These are phyloP conservation scores for Lactifluus piperatus DNA, from an alignment of 768 basidiomycete genomes.

Conservation along the genomic window DNA sequence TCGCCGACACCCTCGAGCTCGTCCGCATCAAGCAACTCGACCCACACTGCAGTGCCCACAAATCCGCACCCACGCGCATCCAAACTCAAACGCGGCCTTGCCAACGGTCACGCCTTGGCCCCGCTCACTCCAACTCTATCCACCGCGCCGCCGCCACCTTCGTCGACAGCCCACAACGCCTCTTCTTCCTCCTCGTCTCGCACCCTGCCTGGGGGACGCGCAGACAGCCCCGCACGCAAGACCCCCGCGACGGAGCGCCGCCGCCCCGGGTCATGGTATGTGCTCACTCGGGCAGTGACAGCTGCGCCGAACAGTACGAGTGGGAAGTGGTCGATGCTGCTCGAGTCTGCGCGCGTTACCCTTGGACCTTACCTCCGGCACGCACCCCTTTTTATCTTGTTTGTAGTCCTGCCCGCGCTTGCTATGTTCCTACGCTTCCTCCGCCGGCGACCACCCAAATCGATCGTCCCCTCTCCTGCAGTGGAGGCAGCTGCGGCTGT, in stretches of 20 bases:
- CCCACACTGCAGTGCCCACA: conserved; percentile 17
- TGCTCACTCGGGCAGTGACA: neutral
- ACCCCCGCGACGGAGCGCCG: neutral
- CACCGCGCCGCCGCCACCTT: neutral
- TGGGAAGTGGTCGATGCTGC: neutral
- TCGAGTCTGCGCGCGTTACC: conserved; percentile 1
- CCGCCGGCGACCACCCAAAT: neutral
- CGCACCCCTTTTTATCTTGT: conserved; percentile 15
- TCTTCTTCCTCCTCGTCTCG: neutral
- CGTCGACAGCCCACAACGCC: neutral
- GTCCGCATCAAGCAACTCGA: conserved; percentile 18
- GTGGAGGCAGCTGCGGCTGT: neutral
- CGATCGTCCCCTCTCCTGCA: neutral
- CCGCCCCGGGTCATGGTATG: neutral
- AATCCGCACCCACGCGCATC: conserved; percentile 8
- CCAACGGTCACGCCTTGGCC: neutral
- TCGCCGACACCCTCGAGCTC: conserved; percentile 17
- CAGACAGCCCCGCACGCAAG: neutral
- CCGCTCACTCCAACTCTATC: conserved; percentile 6
- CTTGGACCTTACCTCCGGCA: conserved; percentile 10
- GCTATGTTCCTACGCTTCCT: conserved; percentile 11
- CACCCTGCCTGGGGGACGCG: neutral
- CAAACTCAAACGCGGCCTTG: neutral
- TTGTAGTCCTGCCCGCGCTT: conserved; percentile 14
- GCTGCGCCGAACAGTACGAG: neutral